These are phyloP conservation scores for Rhodomyrtus tomentosa DNA, from an alignment of 345 rosid species.

Conservation along the genomic window DNA sequence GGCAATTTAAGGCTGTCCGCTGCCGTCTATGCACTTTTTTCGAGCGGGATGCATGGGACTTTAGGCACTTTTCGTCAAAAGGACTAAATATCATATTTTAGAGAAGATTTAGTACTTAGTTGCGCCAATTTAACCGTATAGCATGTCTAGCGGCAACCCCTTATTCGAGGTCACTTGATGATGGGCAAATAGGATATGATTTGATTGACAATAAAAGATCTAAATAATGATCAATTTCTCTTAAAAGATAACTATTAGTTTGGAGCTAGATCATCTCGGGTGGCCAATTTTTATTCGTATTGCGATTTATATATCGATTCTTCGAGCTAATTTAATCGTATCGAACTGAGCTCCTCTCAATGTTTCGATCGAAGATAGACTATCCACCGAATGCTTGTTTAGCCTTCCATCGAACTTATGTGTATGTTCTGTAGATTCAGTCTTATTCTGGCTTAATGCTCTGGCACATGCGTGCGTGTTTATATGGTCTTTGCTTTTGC, in stretches of 20 bases:
- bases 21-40: neutral
- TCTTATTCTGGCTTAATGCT: neutral
- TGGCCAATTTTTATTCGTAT: no score
- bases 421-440: neutral
- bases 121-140: neutral
- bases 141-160: neutral
- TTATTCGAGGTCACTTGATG: neutral
- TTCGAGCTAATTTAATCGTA: no score
- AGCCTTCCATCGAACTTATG: neutral
- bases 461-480: neutral
- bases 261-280: no score
- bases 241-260: neutral
- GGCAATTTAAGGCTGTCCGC: neutral
- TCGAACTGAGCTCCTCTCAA: no score
- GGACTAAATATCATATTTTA: neutral
- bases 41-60: fast-evolving
- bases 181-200: neutral
- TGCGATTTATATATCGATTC: no score
- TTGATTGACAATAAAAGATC: neutral
- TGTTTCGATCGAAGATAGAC: no score
- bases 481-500: neutral
- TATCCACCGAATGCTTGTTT: no score
- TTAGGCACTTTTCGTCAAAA: neutral
- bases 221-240: neutral
- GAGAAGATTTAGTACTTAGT: neutral